Evolutionary conservation across 768 basidiomycete species (phyloP).

Genomic region (Coprinopsis sp.): DNA sequence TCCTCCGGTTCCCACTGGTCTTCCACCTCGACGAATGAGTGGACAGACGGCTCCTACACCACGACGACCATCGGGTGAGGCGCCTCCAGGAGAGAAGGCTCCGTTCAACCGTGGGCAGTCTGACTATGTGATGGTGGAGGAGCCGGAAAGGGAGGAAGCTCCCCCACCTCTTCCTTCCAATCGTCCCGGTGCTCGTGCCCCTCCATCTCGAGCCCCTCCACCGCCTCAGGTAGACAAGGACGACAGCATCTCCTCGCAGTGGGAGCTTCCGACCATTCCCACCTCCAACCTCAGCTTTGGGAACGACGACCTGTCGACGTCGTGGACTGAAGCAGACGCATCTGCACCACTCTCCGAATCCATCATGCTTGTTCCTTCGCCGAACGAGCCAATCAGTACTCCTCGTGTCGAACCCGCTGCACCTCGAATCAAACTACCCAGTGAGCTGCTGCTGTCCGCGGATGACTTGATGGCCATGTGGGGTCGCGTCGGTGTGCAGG

Average conservation of each 20-base stretch:
- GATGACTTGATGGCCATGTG: constrained; percentile 71
- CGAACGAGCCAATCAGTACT: constrained; percentile 15
- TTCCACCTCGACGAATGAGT: constrained; percentile 38
- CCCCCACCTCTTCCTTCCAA: constrained; percentile 44
- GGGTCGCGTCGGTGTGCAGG: constrained; percentile 69
- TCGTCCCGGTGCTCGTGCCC: constrained; percentile 34
- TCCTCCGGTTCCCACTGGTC: constrained; percentile 42
- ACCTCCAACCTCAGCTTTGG: constrained; percentile 52
- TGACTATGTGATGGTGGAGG: constrained; percentile 65
- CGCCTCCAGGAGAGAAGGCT: constrained; percentile 16
- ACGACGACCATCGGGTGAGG: constrained; percentile 35
- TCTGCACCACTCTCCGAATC: not conserved
- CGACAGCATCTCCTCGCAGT: constrained; percentile 47
- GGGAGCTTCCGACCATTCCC: constrained; percentile 64
- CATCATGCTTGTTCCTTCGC: constrained; percentile 5
- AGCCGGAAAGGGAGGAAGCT: constrained; percentile 34
- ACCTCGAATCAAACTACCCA: constrained; percentile 7
- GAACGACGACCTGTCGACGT: constrained; percentile 45
- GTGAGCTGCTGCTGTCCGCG: constrained; percentile 38
- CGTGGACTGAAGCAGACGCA: constrained; percentile 52
- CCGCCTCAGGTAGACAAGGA: constrained; percentile 24
- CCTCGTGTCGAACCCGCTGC: constrained; percentile 5
- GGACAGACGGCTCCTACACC: constrained; percentile 29
- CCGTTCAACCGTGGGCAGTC: constrained; percentile 30
- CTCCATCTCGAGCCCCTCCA: constrained; percentile 32